Evolutionary conservation across 2,329 filamentous ascomycete genomes (phyloP).

Genomic region (Beauveria scarabaeidicola): DNA sequence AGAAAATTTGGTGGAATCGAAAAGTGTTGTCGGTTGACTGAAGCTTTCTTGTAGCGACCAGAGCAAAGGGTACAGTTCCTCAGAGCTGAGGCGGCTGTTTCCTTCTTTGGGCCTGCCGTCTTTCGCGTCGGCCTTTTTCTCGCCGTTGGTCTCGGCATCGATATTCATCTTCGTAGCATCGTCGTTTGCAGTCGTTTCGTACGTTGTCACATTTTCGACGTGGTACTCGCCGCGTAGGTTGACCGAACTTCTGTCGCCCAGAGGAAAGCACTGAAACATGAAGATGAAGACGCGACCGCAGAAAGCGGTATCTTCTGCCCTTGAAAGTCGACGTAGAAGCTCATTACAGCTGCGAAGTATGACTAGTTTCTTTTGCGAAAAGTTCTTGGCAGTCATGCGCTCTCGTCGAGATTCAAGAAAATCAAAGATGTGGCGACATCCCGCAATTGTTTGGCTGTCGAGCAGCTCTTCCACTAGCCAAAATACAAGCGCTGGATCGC

Average conservation of each 20-base stretch:
- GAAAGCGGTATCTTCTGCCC: slow-evolving; percentile 93
- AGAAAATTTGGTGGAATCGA: slow-evolving; percentile 61
- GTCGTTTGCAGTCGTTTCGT: slow-evolving; percentile 41
- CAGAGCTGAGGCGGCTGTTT: slow-evolving; percentile 53
- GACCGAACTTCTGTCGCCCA: slow-evolving; percentile 94
- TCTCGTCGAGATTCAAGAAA: slow-evolving; percentile 91
- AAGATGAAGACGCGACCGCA: slow-evolving; percentile 98
- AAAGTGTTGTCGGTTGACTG: slow-evolving; percentile 78
- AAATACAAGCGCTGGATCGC: slow-evolving; percentile 73
- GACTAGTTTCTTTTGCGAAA: slow-evolving; percentile 75
- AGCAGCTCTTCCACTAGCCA: slow-evolving; percentile 91
- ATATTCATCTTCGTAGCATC: slow-evolving; percentile 50
- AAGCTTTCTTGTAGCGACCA: slow-evolving; percentile 92
- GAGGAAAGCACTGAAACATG: slow-evolving; percentile 92
- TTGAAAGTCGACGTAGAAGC: slow-evolving; percentile 82
- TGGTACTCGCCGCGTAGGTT: slow-evolving; percentile 96
- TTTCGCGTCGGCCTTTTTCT: slow-evolving; percentile 16
- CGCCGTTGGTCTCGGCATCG: slow-evolving; percentile 33
- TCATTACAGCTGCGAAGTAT: slow-evolving; percentile 95
- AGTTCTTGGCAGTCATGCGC: slow-evolving; percentile 71
- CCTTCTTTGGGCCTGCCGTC: slow-evolving; percentile 33
- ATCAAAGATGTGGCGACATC: slow-evolving; percentile 85
- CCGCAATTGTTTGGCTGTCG: slow-evolving; percentile 90
- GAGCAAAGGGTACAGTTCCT: slow-evolving; percentile 79
- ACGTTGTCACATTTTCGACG: slow-evolving; percentile 85